Base-by-base conservation (phyloP, 345 rosid genomes). In the Brassica cretica region DNA sequence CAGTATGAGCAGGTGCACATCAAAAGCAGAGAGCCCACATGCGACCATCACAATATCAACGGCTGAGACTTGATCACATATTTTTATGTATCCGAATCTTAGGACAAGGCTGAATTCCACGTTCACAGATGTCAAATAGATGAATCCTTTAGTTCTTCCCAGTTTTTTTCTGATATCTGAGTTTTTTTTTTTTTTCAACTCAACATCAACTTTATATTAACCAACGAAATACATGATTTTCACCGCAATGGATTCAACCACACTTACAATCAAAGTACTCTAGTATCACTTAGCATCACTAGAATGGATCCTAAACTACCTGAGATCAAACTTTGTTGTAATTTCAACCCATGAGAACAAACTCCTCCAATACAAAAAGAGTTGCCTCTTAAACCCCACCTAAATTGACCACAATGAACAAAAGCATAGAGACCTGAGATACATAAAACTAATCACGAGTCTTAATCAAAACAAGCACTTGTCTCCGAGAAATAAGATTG, bases 1-100 rank as follows among this genome's bases (percentile, higher is more conserved):
- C 81, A 78, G 69, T 67, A 64, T 78, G 74, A 78, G 82, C 82
- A 67, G 82, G 73, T 67, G 78, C 68, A 44, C 56, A 66, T 72
- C 19, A 29, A 66, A 66, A 78, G 55, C 64, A 66, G 44, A 66
- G 82, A 68, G 29, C 74, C 74, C 70, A 73, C 74, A 74, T 3
- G 58, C 10, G 59, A 67, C 70, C 69, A 78, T 68, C 41, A 59
- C 44, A 44, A 44, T 9, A 58, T 78, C 49, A 37, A 64, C 37
- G 74, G 69, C 24, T 67, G 64, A 15, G 33, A 46, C 67, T 66
- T 66, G 56, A 58, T 30, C n/a, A 7, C 16, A 53, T 5, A 11
- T 39, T 59, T 66, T 44, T 21, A 46, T 78, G 77, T 60, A 72
- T 78, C 55, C 55, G 9, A 66, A 66, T 78, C 64, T 66, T 59